These are phyloP conservation scores for Saccharomyces paradoxus DNA, from an alignment of 805 yeast genomes.

Conservation along the genomic window DNA sequence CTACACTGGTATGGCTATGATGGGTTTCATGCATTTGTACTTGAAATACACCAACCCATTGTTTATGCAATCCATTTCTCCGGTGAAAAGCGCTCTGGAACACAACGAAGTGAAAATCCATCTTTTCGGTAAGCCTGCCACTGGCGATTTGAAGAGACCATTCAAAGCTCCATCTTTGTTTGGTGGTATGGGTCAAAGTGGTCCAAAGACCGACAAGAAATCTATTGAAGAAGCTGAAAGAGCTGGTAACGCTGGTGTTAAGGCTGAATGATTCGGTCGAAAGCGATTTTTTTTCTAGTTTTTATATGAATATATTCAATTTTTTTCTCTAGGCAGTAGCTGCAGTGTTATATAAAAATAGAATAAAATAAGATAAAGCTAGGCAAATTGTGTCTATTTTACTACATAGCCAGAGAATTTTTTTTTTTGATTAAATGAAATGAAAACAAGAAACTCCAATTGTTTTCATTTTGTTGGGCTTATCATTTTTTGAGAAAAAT, in stretches of 20 bases:
- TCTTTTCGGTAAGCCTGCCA: slow-evolving; percentile 69
- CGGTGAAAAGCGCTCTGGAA: slow-evolving; percentile 84
- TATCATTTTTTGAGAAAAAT: not conserved
- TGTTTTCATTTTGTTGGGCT: not conserved
- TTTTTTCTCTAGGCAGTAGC: not conserved
- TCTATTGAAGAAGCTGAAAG: slow-evolving; percentile 77
- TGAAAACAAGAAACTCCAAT: not conserved
- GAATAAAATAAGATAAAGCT: not conserved
- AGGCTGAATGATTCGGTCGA: slow-evolving; percentile 53
- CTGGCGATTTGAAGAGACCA: slow-evolving; percentile 92
- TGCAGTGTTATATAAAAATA: not conserved
- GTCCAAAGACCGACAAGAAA: slow-evolving; percentile 69
- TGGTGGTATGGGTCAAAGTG: slow-evolving; percentile 38
- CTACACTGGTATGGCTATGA: slow-evolving; percentile 87
- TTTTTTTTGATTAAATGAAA: not conserved
- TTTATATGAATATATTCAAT: not conserved
- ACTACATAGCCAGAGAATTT: not conserved
- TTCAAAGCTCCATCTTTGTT: slow-evolving; percentile 82
- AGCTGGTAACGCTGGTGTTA: slow-evolving; percentile 80
- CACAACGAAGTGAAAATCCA: slow-evolving; percentile 87
- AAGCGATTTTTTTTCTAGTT: not conserved
- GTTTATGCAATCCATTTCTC: slow-evolving; percentile 86
- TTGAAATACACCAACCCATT: slow-evolving; percentile 96
- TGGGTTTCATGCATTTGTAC: slow-evolving; percentile 96
- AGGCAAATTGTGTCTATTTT: not conserved